These are phyloP conservation scores for Aureobasidium sp. DNA, from an alignment of 2,329 filamentous ascomycete species.

Conservation along the genomic window DNA sequence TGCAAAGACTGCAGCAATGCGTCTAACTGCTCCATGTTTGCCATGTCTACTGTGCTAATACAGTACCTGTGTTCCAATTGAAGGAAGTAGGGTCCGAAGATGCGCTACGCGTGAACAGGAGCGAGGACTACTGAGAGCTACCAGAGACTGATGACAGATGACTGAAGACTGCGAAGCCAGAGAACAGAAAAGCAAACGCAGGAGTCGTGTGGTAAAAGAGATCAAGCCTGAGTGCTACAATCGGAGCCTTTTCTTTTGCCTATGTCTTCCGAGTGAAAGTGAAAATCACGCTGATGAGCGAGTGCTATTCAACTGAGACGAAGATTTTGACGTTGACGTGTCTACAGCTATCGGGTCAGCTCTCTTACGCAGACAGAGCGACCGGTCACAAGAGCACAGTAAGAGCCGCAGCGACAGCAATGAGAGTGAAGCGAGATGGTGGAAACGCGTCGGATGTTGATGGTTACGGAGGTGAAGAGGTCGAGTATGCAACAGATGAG, in stretches of 20 bases:
- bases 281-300: slow-evolving; percentile 4
- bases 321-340: slow-evolving; percentile 7
- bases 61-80: slow-evolving; percentile 11
- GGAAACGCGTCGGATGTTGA: slow-evolving; percentile 3
- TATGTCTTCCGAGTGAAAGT: background rate
- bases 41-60: slow-evolving; percentile 16
- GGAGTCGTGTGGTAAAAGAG: background rate
- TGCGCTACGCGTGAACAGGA: background rate
- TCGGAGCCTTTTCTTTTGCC: background rate
- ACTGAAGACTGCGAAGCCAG: background rate
- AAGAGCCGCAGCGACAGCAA: slow-evolving; percentile 3
- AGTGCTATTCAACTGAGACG: slow-evolving; percentile 6
- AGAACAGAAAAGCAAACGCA: background rate
- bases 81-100: slow-evolving; percentile 7
- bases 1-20: slow-evolving; percentile 86
- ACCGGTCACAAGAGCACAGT: slow-evolving; percentile 11
- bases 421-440: background rate
- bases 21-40: slow-evolving; percentile 74
- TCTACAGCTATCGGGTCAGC: slow-evolving; percentile 11
- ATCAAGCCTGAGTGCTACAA: slow-evolving; percentile 1
- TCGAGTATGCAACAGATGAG: background rate
- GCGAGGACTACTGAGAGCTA: slow-evolving; percentile 9
- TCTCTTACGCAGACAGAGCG: slow-evolving; percentile 9
- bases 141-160: slow-evolving; percentile 1
- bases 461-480: background rate